Evolutionary conservation across 2,329 filamentous ascomycete genomes (phyloP).

Genomic region (Beauveria bassiana): DNA sequence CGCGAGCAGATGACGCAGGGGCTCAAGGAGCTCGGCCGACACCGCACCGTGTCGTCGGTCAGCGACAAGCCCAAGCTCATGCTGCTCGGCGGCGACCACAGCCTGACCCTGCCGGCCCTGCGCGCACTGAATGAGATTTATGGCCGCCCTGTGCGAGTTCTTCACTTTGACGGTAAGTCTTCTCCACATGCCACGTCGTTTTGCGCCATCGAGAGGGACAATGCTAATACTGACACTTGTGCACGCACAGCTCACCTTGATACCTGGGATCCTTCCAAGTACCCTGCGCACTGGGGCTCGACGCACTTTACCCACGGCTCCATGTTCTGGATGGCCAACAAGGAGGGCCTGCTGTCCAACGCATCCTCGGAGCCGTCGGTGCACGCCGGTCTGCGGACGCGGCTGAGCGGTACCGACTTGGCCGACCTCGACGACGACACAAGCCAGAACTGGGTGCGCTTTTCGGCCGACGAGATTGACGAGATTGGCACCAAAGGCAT

Average conservation of each 20-base stretch:
- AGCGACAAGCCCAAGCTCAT: constrained; percentile 47
- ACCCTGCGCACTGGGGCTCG: constrained; percentile 63
- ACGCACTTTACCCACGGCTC: constrained; percentile 75
- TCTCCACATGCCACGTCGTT: neutral
- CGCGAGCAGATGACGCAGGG: constrained; percentile 78
- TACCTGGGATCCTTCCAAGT: constrained; percentile 77
- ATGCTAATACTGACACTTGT: neutral
- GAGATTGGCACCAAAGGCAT: constrained; percentile 68
- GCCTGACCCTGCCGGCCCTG: constrained; percentile 60
- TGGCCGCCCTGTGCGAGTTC: constrained; percentile 55
- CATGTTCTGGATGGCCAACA: constrained; percentile 84
- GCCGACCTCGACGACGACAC: constrained; percentile 62
- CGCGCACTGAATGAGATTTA: constrained; percentile 57
- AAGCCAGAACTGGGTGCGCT: constrained; percentile 65
- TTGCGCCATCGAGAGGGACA: neutral
- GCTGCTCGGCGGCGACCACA: constrained; percentile 68
- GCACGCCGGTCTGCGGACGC: constrained; percentile 75
- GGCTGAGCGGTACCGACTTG: constrained; percentile 57
- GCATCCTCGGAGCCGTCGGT: constrained; percentile 53
- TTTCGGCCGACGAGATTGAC: constrained; percentile 78
- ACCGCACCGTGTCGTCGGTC: constrained; percentile 30
- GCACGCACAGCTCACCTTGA: constrained; percentile 54
- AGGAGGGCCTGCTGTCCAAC: constrained; percentile 72
- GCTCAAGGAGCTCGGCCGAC: constrained; percentile 57
- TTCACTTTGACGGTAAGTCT: constrained; percentile 59